Conservation (phyloP, 805 yeast genomes). For the Kodamaea sagamina region DNA sequence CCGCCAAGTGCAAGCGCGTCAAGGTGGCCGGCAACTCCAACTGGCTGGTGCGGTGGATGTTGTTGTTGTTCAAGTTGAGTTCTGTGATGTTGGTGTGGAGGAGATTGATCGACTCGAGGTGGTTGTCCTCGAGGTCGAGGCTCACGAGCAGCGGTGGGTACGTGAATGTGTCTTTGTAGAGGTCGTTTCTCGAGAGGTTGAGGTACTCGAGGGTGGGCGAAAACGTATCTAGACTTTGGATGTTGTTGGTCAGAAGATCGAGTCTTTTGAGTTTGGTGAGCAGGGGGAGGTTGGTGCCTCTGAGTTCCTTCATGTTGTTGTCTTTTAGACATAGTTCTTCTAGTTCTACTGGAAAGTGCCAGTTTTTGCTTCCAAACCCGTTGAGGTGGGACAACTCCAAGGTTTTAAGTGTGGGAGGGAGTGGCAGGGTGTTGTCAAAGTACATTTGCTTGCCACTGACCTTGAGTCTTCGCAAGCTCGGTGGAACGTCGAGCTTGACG, state of each 20-base stretch:
- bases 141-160: slow-evolving; percentile 1
- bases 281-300: neutral
- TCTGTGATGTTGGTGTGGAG: neutral
- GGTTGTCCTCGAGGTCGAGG: slow-evolving; percentile 3
- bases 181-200: slow-evolving; percentile 1
- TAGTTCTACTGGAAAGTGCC: neutral
- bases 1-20: slow-evolving; percentile 1
- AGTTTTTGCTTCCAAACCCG: neutral
- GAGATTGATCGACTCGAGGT: neutral
- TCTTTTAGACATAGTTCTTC: slow-evolving; percentile 1
- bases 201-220: neutral
- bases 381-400: neutral
- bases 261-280: neutral
- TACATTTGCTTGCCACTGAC: neutral
- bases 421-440: slow-evolving; percentile 1
- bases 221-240: neutral
- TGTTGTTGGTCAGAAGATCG: neutral
- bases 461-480: neutral
- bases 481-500: neutral
- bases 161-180: neutral
- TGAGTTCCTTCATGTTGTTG: neutral
- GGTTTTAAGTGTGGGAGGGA: neutral
- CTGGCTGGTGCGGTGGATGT: slow-evolving; percentile 1
- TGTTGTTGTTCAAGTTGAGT: slow-evolving; percentile 1
- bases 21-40: neutral